Evolutionary conservation across 495 filamentous ascomycete genomes (phyloP).

Genomic region (Aspergillus haitiensis): DNA sequence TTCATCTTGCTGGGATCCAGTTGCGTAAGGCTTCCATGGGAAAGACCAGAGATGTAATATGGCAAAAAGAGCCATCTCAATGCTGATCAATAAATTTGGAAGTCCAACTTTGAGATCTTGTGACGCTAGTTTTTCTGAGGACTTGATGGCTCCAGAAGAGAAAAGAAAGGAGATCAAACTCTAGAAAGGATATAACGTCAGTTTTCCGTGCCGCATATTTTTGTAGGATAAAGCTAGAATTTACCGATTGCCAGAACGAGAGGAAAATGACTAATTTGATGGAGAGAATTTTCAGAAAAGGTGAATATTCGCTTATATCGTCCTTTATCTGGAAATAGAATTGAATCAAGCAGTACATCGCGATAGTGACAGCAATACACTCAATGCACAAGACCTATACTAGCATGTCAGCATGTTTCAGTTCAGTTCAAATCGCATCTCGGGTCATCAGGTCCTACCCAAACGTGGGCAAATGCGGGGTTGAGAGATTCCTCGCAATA

Average conservation of each 20-base stretch:
- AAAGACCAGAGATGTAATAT: constrained; percentile 83
- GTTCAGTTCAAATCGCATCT: neutral
- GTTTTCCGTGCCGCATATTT: neutral
- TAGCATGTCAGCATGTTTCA: constrained; percentile 20
- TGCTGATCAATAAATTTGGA: constrained; percentile 73
- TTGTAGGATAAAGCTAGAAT: constrained; percentile 12
- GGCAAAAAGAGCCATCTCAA: constrained; percentile 86
- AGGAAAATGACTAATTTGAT: constrained; percentile 96
- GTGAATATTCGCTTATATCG: constrained; percentile 66
- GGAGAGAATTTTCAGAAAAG: constrained; percentile 80
- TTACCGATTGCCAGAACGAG: constrained; percentile 83
- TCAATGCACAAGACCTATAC: constrained; percentile 66
- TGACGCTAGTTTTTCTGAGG: constrained; percentile 60
- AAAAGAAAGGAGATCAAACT: constrained; percentile 69
- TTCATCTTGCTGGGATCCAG: constrained; percentile 35
- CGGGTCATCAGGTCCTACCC: constrained; percentile 55
- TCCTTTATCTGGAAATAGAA: constrained; percentile 78
- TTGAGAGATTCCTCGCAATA: constrained; percentile 80
- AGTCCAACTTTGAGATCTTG: constrained; percentile 81
- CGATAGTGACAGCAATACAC: constrained; percentile 71
- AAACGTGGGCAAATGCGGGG: constrained; percentile 79
- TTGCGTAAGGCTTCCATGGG: constrained; percentile 66
- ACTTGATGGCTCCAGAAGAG: constrained; percentile 60
- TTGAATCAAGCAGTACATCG: constrained; percentile 91
- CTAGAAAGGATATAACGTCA: constrained; percentile 27